Base-by-base conservation (phyloP, 1,284 basidiomycete genomes). In the Ceratobasidium sp. region DNA sequence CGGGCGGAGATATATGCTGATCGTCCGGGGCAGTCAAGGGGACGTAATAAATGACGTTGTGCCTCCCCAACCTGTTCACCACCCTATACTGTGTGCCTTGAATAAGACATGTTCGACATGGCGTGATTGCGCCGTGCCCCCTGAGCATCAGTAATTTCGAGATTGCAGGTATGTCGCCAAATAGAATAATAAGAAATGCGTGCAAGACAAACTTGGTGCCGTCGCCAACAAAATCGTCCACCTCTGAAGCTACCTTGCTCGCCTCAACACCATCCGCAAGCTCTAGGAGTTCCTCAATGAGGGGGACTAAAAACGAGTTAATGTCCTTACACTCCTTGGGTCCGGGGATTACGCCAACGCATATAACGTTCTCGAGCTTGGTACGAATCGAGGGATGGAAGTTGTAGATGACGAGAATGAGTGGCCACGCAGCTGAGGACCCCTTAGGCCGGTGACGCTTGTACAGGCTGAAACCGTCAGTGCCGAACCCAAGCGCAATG, bases 401-500 rank as follows among this genome's bases (percentile, higher is more conserved):
- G 58, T 77, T 77, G 59, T 69, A 73, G 56, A 66, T 76, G 74
- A 77, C 31, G 11, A 69, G 22, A 48, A 77, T 75, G 27, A 76
- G 62, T 11, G 76, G 76, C 73, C 76, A 76, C 24, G 80, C 79
- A 0, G 84, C 84, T 6, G 59, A 61, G 14, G 80, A 76, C 16
- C 81, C 82, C 81, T 53, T 65, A 54, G 78, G 79, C 7, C 79
- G 78, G 27, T 74, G 29, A 14, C 75, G 58, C 27, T 79, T 78
- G 77, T 79, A 82, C 0, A 81, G 46, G 3, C 79, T 62, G 74
- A 81, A 81, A 6, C 81, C 78, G 76, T 83, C 82, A 0, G 78
- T 76, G 9, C 74, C 80, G 2, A 82, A 39, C 1, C 77, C 76
- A 34, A 84, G 76, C 19, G 81, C 80, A 69, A 84, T 79, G 63